Base-by-base conservation (phyloP, 306 rosid genomes). In the Albizia julibrissin region DNA sequence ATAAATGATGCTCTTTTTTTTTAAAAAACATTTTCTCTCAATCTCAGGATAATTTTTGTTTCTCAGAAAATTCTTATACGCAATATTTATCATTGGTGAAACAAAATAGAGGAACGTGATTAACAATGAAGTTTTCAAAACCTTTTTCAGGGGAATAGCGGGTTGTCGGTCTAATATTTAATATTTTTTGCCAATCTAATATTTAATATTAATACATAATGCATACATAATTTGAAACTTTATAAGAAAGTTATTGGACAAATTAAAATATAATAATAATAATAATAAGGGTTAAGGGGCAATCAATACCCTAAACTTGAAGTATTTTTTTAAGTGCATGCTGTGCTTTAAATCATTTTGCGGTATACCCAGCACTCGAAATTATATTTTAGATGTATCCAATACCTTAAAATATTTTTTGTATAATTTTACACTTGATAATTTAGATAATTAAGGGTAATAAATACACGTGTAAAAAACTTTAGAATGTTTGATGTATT, bases 221-320 rank as follows among this genome's bases (percentile, higher is more conserved):
- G 8, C 62, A 56, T 6, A 56, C 8, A 21, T 2, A 54, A 54
- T 21, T 15, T 54, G 24, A 54, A 52, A n/a, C 11, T 42, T 42
- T 13, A 42, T 10, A 37, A 37, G 8, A 37, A 37, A 6, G 40
- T 42, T 44, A 44, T 44, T 44, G 49, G 16, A 44, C 4, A 47
- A 47, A 14, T 47, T 47, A 1, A 47, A 47, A 47, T 47, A 15
- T 47, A 44, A 44, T 44, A 42, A 9, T 42, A 42, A 9, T 42
- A 42, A 42, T 8, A 42, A 42, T 10, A 42, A 6, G 40, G 8
- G 40, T 0, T 5, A 37, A 5, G 5, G 34, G 5, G 34, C 34
- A 3, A 3, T 37, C 1, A 1, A 6, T 0, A 6, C 40, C 3
- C n/a, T n/a, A n/a, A n/a, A n/a, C 0, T 4, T 37, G 1, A 34